Evolutionary conservation across 768 basidiomycete species (phyloP).

Genomic region (Lactarius quietus): DNA sequence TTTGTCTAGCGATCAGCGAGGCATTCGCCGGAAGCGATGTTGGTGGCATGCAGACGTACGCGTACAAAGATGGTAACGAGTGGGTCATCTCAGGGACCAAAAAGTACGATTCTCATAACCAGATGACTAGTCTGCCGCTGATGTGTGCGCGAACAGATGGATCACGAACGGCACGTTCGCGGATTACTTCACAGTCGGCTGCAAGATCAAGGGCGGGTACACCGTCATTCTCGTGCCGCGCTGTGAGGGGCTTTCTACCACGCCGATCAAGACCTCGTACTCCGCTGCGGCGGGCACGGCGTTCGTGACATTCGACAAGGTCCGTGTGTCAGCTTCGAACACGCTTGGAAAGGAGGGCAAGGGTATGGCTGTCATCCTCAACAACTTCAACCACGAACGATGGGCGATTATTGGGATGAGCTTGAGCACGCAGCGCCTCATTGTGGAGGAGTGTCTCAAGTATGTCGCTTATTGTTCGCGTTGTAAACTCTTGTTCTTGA

Average conservation of each 20-base stretch:
- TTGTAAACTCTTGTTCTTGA: not conserved
- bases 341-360: slow-evolving; percentile 81
- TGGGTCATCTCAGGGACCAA: slow-evolving; percentile 94
- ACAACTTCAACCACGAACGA: slow-evolving; percentile 87
- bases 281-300: slow-evolving; percentile 89
- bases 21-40: slow-evolving; percentile 92
- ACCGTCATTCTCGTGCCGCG: slow-evolving; percentile 75
- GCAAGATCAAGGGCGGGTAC: slow-evolving; percentile 68
- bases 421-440: slow-evolving; percentile 68
- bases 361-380: slow-evolving; percentile 79
- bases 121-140: not conserved
- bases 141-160: slow-evolving; percentile 50
- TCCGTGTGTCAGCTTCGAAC: slow-evolving; percentile 78
- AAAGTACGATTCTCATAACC: slow-evolving; percentile 48
- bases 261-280: slow-evolving; percentile 89
- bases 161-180: slow-evolving; percentile 85
- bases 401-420: slow-evolving; percentile 81
- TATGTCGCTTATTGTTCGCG: slow-evolving; percentile 31
- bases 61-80: slow-evolving; percentile 76
- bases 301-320: slow-evolving; percentile 76
- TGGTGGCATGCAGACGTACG: slow-evolving; percentile 78
- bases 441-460: slow-evolving; percentile 91
- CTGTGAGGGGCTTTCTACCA: slow-evolving; percentile 71
- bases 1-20: slow-evolving; percentile 89
- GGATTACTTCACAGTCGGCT: slow-evolving; percentile 81